Conservation (phyloP, 768 basidiomycete species). For the Suillus paluster region DNA sequence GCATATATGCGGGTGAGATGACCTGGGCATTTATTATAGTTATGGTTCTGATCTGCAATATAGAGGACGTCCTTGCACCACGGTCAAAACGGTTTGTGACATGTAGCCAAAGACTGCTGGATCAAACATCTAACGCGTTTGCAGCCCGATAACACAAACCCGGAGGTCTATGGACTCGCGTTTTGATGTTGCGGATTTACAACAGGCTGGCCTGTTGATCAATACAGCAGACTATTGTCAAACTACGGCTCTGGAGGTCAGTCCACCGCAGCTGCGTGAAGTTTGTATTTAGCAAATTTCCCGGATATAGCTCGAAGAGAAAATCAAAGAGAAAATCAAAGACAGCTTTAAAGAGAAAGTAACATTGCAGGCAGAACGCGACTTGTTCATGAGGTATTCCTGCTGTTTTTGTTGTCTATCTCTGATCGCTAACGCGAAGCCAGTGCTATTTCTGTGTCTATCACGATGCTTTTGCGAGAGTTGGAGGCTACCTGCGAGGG, state of each 20-base stretch:
- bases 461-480: conserved; percentile 80
- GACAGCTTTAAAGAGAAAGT: conserved; percentile 79
- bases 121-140: conserved; percentile 2
- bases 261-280: conserved; percentile 14
- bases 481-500: conserved; percentile 85
- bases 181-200: conserved; percentile 75
- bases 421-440: not conserved
- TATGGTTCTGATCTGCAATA: conserved; percentile 2
- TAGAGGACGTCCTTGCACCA: conserved; percentile 86
- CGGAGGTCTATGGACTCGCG: conserved; percentile 82
- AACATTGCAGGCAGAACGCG: conserved; percentile 82
- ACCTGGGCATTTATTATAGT: not conserved
- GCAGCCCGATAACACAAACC: conserved; percentile 45
- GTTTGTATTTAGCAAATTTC: conserved; percentile 5
- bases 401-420: not conserved
- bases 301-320: conserved; percentile 79
- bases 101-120: not conserved
- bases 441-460: conserved; percentile 85
- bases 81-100: conserved; percentile 69
- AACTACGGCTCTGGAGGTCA: conserved; percentile 84
- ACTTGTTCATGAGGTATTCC: conserved; percentile 83
- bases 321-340: conserved; percentile 81
- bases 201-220: conserved; percentile 85
- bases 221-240: conserved; percentile 99
- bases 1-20: conserved; percentile 81